Conservation (phyloP, 2,329 filamentous ascomycete genomes). For the Microascus cirrosus region DNA sequence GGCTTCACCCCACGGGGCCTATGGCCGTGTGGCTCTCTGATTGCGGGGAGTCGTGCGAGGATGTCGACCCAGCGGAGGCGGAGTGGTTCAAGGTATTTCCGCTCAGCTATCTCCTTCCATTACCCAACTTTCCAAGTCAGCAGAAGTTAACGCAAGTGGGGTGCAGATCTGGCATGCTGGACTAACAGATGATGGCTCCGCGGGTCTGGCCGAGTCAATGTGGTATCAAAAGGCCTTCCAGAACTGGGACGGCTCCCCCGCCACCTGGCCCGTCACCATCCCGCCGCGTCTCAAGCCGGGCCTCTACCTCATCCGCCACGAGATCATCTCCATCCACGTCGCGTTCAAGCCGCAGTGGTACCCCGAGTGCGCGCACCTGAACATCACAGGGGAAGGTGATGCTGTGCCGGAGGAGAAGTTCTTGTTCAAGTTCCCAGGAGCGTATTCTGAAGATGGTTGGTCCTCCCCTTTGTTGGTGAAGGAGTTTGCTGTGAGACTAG, state of each 20-base stretch:
- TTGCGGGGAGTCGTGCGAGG: slow-evolving; percentile 26
- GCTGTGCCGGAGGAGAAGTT: slow-evolving; percentile 4
- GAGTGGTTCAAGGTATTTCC: slow-evolving; percentile 20
- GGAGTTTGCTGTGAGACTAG: neutral
- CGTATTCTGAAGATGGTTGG: slow-evolving; percentile 1
- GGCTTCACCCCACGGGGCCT: slow-evolving; percentile 37
- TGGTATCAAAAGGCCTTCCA: slow-evolving; percentile 17
- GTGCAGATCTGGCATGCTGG: slow-evolving; percentile 2
- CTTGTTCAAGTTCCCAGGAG: slow-evolving; percentile 1
- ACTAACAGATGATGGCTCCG: neutral
- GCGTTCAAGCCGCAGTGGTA: slow-evolving; percentile 38
- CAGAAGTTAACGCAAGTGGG: neutral
- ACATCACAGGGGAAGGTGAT: slow-evolving; percentile 37
- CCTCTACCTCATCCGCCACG: slow-evolving; percentile 42
- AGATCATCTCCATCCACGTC: slow-evolving; percentile 42
- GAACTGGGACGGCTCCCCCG: slow-evolving; percentile 34
- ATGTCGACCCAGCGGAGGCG: slow-evolving; percentile 18
- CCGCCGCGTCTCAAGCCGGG: slow-evolving; percentile 32
- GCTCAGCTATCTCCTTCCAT: neutral
- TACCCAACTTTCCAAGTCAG: neutral
- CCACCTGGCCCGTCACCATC: slow-evolving; percentile 35
- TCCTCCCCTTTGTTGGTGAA: neutral
- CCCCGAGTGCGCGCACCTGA: slow-evolving; percentile 48
- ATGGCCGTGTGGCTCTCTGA: slow-evolving; percentile 40
- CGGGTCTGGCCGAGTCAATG: neutral